Conservation (phyloP, 371 early-diverging fungal genomes). For the Funneliformis caledonium region DNA sequence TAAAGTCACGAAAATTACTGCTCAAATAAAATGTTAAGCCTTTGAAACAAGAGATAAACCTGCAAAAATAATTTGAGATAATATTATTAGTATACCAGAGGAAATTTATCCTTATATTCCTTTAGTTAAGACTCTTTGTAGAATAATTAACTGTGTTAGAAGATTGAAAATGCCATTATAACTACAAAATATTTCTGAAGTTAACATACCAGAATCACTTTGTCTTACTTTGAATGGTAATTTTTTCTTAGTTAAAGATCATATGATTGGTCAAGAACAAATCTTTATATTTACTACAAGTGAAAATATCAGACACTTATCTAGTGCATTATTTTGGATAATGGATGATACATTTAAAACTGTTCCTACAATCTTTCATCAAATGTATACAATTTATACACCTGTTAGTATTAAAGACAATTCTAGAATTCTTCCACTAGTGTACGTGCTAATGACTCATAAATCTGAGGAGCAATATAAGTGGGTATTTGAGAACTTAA, state of each 20-base stretch:
- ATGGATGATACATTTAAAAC: slow-evolving; percentile 9
- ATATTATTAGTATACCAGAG: neutral
- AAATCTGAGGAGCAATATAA: neutral
- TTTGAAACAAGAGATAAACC: neutral
- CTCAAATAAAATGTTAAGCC: neutral
- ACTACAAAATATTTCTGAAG: neutral
- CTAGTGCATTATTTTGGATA: neutral
- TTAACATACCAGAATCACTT: neutral
- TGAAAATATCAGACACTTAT: neutral
- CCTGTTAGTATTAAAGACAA: neutral
- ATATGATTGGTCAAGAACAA: neutral
- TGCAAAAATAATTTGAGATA: slow-evolving; percentile 6
- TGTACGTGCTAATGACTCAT: neutral
- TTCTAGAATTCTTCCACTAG: neutral
- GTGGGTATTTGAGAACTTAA: neutral
- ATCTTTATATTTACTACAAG: slow-evolving; percentile 8
- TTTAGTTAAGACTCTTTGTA: neutral
- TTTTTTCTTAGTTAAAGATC: neutral
- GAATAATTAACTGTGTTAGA: neutral
- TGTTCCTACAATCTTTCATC: neutral
- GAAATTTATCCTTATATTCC: neutral
- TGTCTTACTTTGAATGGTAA: neutral
- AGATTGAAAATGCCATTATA: neutral
- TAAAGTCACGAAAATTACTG: neutral
- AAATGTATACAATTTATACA: slow-evolving; percentile 3